A percentile compares a stretch with the other conserved stretches of the same genome.
These are phyloP conservation scores for Rubia occidens DNA, from an alignment of 305 asterid genomes.

Conservation along the genomic window DNA sequence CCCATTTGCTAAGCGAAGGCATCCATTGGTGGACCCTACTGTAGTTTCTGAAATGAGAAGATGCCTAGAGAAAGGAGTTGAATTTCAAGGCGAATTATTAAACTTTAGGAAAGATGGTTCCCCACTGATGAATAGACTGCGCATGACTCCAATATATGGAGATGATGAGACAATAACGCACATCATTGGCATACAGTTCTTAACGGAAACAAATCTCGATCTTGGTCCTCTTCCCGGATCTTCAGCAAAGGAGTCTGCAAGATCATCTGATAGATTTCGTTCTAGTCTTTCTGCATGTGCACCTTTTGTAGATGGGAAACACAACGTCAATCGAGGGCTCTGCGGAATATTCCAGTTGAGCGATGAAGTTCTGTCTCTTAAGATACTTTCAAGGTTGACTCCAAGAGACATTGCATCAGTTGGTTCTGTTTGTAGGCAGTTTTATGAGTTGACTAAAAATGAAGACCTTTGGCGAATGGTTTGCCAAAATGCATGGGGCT, in stretches of 20 bases:
- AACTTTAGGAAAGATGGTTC: constrained; percentile 79
- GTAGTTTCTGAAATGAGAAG: constrained; percentile 66
- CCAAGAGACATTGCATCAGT: constrained; percentile 83
- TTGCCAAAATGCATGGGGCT: constrained; percentile 83
- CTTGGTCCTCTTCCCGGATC: constrained; percentile 78
- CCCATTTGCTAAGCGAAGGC: constrained; percentile 77
- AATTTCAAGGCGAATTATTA: constrained; percentile 69
- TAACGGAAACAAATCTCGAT: constrained; percentile 56
- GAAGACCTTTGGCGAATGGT: constrained; percentile 86
- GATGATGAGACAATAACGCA: constrained; percentile 65
- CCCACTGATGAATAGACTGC: constrained; percentile 67
- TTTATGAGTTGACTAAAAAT: constrained; percentile 59
- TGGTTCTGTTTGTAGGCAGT: constrained; percentile 59
- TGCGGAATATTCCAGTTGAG: constrained; percentile 62
- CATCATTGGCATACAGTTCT: constrained; percentile 62
- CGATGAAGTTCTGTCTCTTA: constrained; percentile 61
- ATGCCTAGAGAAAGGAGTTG: constrained; percentile 60
- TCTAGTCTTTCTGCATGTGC: constrained; percentile 40
- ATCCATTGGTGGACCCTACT: constrained; percentile 64
- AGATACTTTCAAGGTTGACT: constrained; percentile 53
- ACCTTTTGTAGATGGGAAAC: constrained; percentile 32
- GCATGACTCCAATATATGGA: constrained; percentile 71
- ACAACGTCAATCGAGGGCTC: constrained; percentile 38
- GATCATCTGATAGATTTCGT: constrained; percentile 37
- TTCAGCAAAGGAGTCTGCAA: constrained; percentile 43